phyloP scores from a whole-genome alignment of 2,329 filamentous ascomycete species.

The Aspergillus calidoustus region DNA sequence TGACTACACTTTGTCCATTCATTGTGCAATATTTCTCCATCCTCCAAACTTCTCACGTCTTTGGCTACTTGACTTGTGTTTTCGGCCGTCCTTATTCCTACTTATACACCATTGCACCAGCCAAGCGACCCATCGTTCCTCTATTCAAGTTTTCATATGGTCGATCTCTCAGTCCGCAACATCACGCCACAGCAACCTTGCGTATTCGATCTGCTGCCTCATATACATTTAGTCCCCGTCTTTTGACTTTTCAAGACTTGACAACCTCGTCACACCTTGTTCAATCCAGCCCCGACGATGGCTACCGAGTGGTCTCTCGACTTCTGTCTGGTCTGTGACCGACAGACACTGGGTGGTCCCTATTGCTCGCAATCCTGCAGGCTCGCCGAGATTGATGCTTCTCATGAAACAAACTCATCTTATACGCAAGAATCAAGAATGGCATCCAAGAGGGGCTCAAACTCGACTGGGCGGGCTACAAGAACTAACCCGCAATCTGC shows the following conservation, averaged over 20 bases:
- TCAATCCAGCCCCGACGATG: slow-evolving; percentile 29
- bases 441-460: slow-evolving; percentile 50
- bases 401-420: slow-evolving; percentile 4
- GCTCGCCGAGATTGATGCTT: slow-evolving; percentile 80
- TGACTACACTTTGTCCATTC: slow-evolving; percentile 2
- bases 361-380: slow-evolving; percentile 95
- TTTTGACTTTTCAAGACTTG: neutral
- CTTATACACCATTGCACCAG: neutral
- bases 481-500: slow-evolving; percentile 22
- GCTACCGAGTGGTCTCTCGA: slow-evolving; percentile 74
- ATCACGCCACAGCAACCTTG: neutral
- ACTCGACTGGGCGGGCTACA: slow-evolving; percentile 34
- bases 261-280: neutral
- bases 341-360: slow-evolving; percentile 77
- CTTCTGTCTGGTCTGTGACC: slow-evolving; percentile 93
- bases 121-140: neutral
- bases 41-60: neutral
- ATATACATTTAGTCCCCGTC: neutral
- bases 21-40: slow-evolving; percentile 13
- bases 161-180: neutral
- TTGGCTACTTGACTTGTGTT: neutral
- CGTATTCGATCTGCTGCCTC: neutral
- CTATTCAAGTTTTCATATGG: neutral
- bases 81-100: neutral
- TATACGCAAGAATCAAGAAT: slow-evolving; percentile 2